Percentiles rank a stretch among this genome's conserved stretches.
Evolutionary conservation across 2,329 filamentous ascomycete species (phyloP).

Genomic region (Hansfordia pulvinata): DNA sequence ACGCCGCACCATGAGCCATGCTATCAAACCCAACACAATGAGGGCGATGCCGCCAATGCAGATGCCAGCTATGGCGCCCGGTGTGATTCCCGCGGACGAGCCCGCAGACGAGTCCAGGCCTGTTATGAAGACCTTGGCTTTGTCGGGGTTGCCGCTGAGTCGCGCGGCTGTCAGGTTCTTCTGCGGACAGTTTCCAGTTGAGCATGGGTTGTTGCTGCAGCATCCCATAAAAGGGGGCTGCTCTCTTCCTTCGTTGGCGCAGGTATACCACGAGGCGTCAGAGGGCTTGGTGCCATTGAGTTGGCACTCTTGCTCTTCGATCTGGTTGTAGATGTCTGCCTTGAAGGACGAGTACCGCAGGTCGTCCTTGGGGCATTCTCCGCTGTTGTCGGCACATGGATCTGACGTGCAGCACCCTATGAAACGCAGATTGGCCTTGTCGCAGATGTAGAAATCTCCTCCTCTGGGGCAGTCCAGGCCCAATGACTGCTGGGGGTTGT

Average conservation of each 20-base stretch:
- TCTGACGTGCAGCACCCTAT: slow-evolving; percentile 24
- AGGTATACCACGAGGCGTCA: slow-evolving; percentile 19
- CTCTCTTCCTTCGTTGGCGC: slow-evolving; percentile 10
- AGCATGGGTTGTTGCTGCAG: slow-evolving; percentile 21
- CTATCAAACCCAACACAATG: too few species aligned
- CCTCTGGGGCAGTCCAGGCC: slow-evolving; percentile 18
- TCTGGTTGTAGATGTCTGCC: slow-evolving; percentile 13
- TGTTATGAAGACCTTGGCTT: slow-evolving; percentile 8
- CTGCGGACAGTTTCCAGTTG: slow-evolving; percentile 13
- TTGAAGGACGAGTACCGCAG: slow-evolving; percentile 19
- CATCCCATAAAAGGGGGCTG: slow-evolving; percentile 21
- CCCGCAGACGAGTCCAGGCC: slow-evolving; percentile 1
- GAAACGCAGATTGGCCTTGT: slow-evolving; percentile 14
- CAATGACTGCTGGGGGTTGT: too few species aligned
- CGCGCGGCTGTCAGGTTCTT: slow-evolving; percentile 13
- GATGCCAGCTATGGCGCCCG: too few species aligned
- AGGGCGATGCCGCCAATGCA: too few species aligned
- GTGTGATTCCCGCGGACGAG: too few species aligned
- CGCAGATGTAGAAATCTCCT: slow-evolving; percentile 20
- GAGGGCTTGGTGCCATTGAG: slow-evolving; percentile 7
- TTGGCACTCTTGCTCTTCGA: slow-evolving; percentile 20
- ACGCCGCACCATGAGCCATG: too few species aligned
- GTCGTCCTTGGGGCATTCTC: slow-evolving; percentile 16
- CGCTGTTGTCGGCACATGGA: slow-evolving; percentile 19
- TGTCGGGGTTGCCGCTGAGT: slow-evolving; percentile 7